Evolutionary conservation across 2,329 filamentous ascomycete species (phyloP), one percentile per base, ranked within the genome.

Genomic region (Phialocephala subalpina): DNA sequence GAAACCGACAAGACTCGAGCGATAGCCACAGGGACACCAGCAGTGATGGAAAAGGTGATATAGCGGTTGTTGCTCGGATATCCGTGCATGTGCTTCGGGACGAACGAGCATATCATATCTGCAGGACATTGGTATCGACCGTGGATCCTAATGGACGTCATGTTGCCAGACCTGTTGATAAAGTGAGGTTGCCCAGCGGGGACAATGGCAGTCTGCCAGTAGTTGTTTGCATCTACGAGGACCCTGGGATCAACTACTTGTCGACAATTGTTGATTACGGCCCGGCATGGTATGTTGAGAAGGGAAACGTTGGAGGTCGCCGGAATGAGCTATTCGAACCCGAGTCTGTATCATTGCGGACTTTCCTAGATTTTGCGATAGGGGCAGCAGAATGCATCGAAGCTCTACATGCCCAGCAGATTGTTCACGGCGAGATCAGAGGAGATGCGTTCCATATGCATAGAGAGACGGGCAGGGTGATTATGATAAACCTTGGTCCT

Each of bases 391-490:
- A 97, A 77, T 97, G 93, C 75, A 80, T 97, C 56, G 94, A 97
- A 78, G 88, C 97, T 55, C 81, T 98, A 16, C 95, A 97, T 78
- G 90, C 91, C 11, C 88, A 95, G 65, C 91, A 92, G 67, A 88
- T 94, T 64, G 90, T 97, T 1, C 95, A 97, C 73, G 95, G 95
- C 57, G 95, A 98, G 79, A 90, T 98, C 60, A 87, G 95, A 38
- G 92, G 90, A 4, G 94, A 98, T 78, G 92, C 94, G 0, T 97
- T 97, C 74, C 93, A 97, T 76, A 97, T 92, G 81, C 92, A 92
- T 72, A 76, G 82, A 18, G 87, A 94, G 58, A 87, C 87, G 0
- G 88, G 89, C 63, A 82, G 83, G 63, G 93, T 97, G 69, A 93
- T 91, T 75, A 84, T 97, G 69, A 86, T 92, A 68, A 93, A 93